phyloP scores from a whole-genome alignment of 2,329 filamentous ascomycete genomes.

The Raffaelea albimanens region DNA sequence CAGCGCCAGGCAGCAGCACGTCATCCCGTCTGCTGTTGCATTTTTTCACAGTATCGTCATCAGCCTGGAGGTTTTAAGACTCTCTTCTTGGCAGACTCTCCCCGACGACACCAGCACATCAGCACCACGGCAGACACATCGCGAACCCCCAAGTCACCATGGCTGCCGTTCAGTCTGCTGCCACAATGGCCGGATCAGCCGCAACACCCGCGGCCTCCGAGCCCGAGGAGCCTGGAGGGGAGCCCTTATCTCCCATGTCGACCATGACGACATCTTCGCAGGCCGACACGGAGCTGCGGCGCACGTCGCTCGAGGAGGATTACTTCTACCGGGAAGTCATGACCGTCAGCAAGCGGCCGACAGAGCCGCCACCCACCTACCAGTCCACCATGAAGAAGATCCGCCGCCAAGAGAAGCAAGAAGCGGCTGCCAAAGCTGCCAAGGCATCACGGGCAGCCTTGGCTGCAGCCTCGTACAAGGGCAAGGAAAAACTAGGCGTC shows the following conservation, averaged over 20 bases:
- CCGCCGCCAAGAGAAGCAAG: conserved; percentile 15
- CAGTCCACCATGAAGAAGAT: conserved; percentile 21
- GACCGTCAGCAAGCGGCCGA: conserved; percentile 32
- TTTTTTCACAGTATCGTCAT: no score
- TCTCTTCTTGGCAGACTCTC: no score
- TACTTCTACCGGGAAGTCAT: conserved; percentile 43
- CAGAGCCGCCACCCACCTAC: conserved; percentile 38
- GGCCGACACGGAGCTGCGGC: conserved; percentile 27
- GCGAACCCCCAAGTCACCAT: neutral
- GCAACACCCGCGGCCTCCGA: neutral
- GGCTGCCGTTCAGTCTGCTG: neutral
- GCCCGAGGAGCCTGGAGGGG: neutral
- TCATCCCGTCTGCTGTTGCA: no score
- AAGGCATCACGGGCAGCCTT: neutral
- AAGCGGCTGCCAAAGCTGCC: conserved; percentile 1
- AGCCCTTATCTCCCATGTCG: neutral
- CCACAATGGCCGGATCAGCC: neutral
- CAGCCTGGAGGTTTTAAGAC: no score
- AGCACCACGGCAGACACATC: neutral
- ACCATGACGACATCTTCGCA: conserved; percentile 3
- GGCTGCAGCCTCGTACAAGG: conserved; percentile 1
- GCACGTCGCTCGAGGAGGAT: conserved; percentile 47
- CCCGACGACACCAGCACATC: neutral
- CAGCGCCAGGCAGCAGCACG: no score
- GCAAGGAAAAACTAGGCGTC: neutral